Evolutionary conservation across 140 eudicot species (phyloP).

Genomic region (Cichorium intybus): DNA sequence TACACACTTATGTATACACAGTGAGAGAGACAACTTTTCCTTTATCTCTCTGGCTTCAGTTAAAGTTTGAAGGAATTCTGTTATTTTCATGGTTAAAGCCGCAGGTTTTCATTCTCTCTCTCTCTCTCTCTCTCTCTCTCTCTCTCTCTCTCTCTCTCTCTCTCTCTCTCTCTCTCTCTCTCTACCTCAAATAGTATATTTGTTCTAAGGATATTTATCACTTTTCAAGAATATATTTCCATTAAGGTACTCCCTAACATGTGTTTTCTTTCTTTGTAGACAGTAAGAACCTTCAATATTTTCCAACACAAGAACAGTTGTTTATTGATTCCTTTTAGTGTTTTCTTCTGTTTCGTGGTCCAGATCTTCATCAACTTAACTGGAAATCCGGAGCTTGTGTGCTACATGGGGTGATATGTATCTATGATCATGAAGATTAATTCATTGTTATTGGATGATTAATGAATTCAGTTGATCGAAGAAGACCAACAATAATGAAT

Average conservation of each 20-base stretch:
- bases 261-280: slow-evolving; percentile 21
- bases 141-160: slow-evolving; percentile 5
- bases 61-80: slow-evolving; percentile 65
- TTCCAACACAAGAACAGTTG: not conserved
- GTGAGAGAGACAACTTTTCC: slow-evolving; percentile 41
- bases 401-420: not conserved
- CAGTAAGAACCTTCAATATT: not conserved
- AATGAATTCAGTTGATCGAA: slow-evolving; percentile 22
- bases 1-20: not conserved
- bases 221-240: slow-evolving; percentile 24
- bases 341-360: slow-evolving; percentile 2
- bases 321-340: not conserved
- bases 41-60: slow-evolving; percentile 65
- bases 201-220: slow-evolving; percentile 27
- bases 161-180: slow-evolving; percentile 22
- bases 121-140: too few relatives aligned
- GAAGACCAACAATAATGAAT: slow-evolving; percentile 37
- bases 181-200: slow-evolving; percentile 17
- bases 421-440: slow-evolving; percentile 9
- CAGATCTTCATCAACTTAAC: slow-evolving; percentile 13
- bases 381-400: slow-evolving; percentile 6
- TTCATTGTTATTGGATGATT: not conserved
- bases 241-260: slow-evolving; percentile 14
- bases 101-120: slow-evolving; percentile 17
- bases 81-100: slow-evolving; percentile 63